Conservation (phyloP, 805 yeast genomes). For the Maudiozyma saulgeensis region DNA sequence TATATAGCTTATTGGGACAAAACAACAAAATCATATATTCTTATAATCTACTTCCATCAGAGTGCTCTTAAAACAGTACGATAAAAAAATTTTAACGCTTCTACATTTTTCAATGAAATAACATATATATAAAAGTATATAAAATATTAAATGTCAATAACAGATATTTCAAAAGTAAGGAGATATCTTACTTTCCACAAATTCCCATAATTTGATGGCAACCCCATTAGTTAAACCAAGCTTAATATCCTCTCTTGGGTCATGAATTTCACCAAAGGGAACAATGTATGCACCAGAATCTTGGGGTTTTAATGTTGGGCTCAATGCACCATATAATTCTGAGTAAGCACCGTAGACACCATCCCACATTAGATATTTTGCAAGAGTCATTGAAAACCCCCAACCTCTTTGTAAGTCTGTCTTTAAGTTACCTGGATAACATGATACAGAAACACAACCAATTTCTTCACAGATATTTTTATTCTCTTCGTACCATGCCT, state of each 20-base stretch:
- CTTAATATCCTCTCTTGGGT: constrained; percentile 22
- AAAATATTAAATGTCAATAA: too few relatives aligned
- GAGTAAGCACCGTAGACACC: constrained; percentile 31
- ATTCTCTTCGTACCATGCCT: constrained; percentile 28
- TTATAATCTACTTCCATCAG: too few relatives aligned
- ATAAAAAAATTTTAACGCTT: too few relatives aligned
- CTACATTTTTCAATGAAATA: too few relatives aligned
- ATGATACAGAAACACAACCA: constrained; percentile 27
- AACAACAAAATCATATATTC: too few relatives aligned
- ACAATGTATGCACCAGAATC: constrained; percentile 29
- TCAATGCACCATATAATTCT: constrained; percentile 31
- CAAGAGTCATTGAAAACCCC: constrained; percentile 8
- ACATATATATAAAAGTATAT: too few relatives aligned
- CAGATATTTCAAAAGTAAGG: background rate
- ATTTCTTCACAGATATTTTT: constrained; percentile 16
- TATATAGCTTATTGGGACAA: too few relatives aligned
- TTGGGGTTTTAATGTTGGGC: constrained; percentile 25
- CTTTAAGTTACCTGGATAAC: constrained; percentile 31
- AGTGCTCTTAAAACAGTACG: too few relatives aligned
- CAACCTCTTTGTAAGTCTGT: constrained; percentile 27
- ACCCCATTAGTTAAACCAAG: constrained; percentile 18
- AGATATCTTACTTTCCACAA: constrained; percentile 11
- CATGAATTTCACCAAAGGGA: constrained; percentile 29
- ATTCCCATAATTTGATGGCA: constrained; percentile 17
- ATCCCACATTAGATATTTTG: constrained; percentile 11